Base-by-base conservation (phyloP, 176 grass and related monocot species). In the Rhipidocladum racemiflorum region DNA sequence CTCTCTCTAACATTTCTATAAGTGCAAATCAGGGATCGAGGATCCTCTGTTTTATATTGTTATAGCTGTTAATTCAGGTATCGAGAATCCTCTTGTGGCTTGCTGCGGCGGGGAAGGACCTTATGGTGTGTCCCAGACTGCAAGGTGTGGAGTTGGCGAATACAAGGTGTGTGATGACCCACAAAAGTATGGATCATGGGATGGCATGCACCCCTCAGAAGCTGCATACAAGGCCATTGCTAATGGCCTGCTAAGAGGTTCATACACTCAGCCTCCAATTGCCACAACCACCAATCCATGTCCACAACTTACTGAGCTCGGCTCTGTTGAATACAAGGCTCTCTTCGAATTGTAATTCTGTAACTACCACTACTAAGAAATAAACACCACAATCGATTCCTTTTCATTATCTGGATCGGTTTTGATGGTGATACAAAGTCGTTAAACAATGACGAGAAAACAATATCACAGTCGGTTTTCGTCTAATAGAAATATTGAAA, bases 121-220 rank as follows among this genome's bases (percentile, higher is more conserved):
- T 14, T 84, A 92, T 10, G 83, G 89, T 48, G 60, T 79, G 10
- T 74, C 76, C 3, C 0, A 7, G 18, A 17, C 5, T 17, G 68
- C 4, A 86, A 5, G 12, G 0, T 93, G 91, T 34, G 85, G 91
- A 46, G 8, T 32, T 17, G 69, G 68, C 44, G 79, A 87, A 34
- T 90, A 75, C 27, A 53, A 71, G 1, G 30, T 95, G 24, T 95
- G 93, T n/a, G 46, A 65, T 21, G 73, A 65, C 32, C 32, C 32
- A 34, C 1, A 34, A 32, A 84, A 69, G 24, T 90, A 95, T 50
- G 88, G 44, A 23, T 95, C 90, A 34, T 92, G 93, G 93, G 88
- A 95, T 50, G 93, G 90, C 38, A 20, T 84, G 0, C 90, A 90
- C 77, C 81, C 86, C 0, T 70, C 90, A 21, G 90, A 95, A 78